Base-by-base conservation (phyloP, 1,284 basidiomycete species). In the Marasmius oreades region DNA sequence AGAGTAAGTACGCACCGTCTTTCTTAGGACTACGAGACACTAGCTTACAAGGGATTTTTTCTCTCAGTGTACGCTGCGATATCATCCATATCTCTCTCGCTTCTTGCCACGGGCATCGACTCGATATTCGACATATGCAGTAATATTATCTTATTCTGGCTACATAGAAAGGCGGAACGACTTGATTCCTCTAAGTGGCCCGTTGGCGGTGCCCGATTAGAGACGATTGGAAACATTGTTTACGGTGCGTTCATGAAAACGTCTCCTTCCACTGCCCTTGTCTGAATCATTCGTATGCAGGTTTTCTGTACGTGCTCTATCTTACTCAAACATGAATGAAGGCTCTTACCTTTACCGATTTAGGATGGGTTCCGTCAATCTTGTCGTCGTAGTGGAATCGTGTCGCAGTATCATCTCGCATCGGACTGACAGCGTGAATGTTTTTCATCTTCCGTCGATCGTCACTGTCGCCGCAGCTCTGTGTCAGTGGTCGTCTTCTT, bases 91-190 rank as follows among this genome's bases (percentile, higher is more conserved):
- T 96, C 93, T 0, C 77, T 98, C 11, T 93, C 94, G 10, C 79
- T 98, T 51, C 84, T 98, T 57, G 93, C 95, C 22, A 95, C 92
- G 1, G 90, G 84, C 22, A 88, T 95, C 63, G 94, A 97, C 69
- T 87, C 92, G 14, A 84, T 93, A 20, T 96, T 97, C 67, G 95
- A 98, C 67, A 84, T 94, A 46, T 88, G 92, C 53, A 95, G 93
- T 61, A 98, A 97, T 65, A 70, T 96, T 37, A 77, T 97, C 11
- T 80, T 98, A 2, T 90, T 89, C 70, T 84, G 84, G 75, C 77
- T 96, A 1, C 90, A 99, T 70, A 78, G 79, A 60, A 90, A 93
- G 64, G 86, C 93, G 1, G 72, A 69, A 10, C 78, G 67, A 20
- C 80, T 95, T 56, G 93, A 97, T 66, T 65, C 75, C 51, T 90